These are phyloP conservation scores for Escovopsis sp. DNA, from an alignment of 2,329 filamentous ascomycete genomes.

Conservation along the genomic window DNA sequence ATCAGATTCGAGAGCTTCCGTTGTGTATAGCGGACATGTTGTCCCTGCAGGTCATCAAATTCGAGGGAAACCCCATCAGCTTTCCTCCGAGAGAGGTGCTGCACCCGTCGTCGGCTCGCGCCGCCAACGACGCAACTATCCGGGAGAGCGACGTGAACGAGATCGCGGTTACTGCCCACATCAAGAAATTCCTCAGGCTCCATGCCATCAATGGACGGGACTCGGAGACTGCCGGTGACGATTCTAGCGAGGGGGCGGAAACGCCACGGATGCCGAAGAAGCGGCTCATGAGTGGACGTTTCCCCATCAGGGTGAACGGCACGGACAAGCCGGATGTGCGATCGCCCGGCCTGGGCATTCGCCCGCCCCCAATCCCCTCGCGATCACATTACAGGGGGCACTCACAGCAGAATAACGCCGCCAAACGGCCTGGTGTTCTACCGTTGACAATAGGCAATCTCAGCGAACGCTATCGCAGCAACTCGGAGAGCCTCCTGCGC, in stretches of 20 bases:
- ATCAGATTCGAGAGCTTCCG: constrained; percentile 73
- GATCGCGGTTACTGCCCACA: constrained; percentile 42
- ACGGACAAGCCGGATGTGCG: constrained; percentile 52
- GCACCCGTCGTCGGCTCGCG: constrained; percentile 40
- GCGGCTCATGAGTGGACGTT: constrained; percentile 48
- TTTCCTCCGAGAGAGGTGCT: constrained; percentile 63
- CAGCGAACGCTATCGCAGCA: constrained; percentile 48
- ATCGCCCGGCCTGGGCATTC: constrained; percentile 46
- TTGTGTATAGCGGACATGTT: constrained; percentile 78
- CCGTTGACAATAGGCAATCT: constrained; percentile 53
- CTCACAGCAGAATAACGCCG: constrained; percentile 50
- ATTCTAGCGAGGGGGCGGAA: constrained; percentile 60
- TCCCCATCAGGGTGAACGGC: constrained; percentile 59
- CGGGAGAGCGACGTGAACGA: constrained; percentile 49
- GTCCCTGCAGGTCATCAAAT: constrained; percentile 75
- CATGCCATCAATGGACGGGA: constrained; percentile 37
- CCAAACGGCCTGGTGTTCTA: constrained; percentile 58
- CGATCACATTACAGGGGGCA: constrained; percentile 63
- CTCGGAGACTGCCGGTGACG: constrained; percentile 42
- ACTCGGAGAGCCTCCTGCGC: constrained; percentile 46
- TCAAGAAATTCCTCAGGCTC: constrained; percentile 46
- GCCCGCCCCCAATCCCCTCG: constrained; percentile 64
- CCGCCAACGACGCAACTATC: constrained; percentile 37
- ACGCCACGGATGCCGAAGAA: constrained; percentile 58
- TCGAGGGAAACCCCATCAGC: constrained; percentile 73